These are phyloP conservation scores for Dichotomocladium elegans DNA, from an alignment of 371 early-diverging fungal genomes.

Conservation along the genomic window DNA sequence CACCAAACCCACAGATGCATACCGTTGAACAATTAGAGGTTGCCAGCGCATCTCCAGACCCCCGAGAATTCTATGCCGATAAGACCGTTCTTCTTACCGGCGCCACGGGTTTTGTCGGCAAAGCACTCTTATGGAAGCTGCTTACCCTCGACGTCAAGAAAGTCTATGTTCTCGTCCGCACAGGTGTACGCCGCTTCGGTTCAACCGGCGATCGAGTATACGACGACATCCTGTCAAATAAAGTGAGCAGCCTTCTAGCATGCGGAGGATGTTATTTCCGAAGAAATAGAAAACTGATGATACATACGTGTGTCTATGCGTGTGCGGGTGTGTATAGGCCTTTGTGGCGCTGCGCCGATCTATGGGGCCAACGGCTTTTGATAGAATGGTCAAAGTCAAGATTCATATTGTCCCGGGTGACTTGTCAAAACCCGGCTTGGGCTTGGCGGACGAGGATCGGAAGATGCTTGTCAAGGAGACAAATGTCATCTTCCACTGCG, in stretches of 20 bases:
- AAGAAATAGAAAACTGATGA: not conserved
- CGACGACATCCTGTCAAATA: slow-evolving; percentile 42
- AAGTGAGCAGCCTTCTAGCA: slow-evolving; percentile 28
- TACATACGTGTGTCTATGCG: not conserved
- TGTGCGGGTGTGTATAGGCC: slow-evolving; percentile 19
- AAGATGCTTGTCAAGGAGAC: slow-evolving; percentile 37
- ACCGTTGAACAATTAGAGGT: not conserved
- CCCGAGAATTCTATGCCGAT: slow-evolving; percentile 27
- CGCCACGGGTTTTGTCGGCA: slow-evolving; percentile 63
- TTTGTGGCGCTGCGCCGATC: slow-evolving; percentile 36
- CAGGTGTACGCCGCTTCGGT: slow-evolving; percentile 14
- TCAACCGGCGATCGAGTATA: slow-evolving; percentile 23
- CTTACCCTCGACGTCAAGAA: slow-evolving; percentile 25
- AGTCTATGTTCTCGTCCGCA: slow-evolving; percentile 32
- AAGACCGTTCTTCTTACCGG: slow-evolving; percentile 55
- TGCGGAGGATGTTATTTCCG: not conserved
- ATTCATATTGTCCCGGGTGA: slow-evolving; percentile 52
- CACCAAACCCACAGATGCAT: not conserved
- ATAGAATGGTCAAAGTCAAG: slow-evolving; percentile 45
- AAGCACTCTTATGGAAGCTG: slow-evolving; percentile 55
- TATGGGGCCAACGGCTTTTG: slow-evolving; percentile 34
- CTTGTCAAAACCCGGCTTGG: slow-evolving; percentile 42
- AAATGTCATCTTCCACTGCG: slow-evolving; percentile 54
- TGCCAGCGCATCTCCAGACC: not conserved
- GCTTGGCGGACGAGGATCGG: slow-evolving; percentile 41